Evolutionary conservation across 2,329 filamentous ascomycete genomes (phyloP).

Genomic region (Sclerotiophoma versabilis): DNA sequence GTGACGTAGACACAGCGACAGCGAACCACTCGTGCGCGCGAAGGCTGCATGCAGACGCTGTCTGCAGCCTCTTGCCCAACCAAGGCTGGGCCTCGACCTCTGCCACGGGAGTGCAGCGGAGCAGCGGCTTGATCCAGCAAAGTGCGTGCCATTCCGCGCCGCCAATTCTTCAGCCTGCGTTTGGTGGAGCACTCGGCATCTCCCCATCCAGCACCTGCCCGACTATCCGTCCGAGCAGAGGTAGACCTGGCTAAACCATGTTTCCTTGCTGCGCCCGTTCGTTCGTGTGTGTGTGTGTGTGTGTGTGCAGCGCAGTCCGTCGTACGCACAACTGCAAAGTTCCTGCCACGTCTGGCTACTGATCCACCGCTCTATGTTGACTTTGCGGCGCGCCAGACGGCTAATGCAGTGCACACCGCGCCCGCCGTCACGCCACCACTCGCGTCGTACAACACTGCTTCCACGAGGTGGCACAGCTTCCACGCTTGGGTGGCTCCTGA

Average conservation of each 20-base stretch:
- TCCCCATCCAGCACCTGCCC: background rate
- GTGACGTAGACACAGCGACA: constrained; percentile 18
- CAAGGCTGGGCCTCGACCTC: constrained; percentile 21
- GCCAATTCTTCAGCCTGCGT: too few species aligned
- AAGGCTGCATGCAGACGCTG: constrained; percentile 23
- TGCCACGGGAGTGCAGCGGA: constrained; percentile 23
- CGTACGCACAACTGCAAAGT: background rate
- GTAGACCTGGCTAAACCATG: background rate
- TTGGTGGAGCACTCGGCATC: constrained; percentile 13
- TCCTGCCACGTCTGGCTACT: constrained; percentile 2
- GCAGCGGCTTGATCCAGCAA: constrained; percentile 13
- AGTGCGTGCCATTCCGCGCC: constrained; percentile 9
- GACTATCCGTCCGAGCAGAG: background rate
- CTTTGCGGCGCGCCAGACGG: constrained; percentile 16
- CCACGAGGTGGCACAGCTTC: constrained; percentile 13
- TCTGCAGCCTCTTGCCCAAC: constrained; percentile 17
- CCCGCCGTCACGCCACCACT: constrained; percentile 14
- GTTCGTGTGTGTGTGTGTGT: background rate
- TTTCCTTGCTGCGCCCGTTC: background rate
- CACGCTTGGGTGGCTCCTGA: background rate
- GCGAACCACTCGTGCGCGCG: constrained; percentile 17
- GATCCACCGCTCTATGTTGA: constrained; percentile 17
- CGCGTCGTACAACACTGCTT: constrained; percentile 11
- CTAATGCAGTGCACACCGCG: constrained; percentile 19
- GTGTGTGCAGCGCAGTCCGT: background rate